Base-by-base conservation (phyloP, 176 grass and related monocot species). In the Triticum turgidum region DNA sequence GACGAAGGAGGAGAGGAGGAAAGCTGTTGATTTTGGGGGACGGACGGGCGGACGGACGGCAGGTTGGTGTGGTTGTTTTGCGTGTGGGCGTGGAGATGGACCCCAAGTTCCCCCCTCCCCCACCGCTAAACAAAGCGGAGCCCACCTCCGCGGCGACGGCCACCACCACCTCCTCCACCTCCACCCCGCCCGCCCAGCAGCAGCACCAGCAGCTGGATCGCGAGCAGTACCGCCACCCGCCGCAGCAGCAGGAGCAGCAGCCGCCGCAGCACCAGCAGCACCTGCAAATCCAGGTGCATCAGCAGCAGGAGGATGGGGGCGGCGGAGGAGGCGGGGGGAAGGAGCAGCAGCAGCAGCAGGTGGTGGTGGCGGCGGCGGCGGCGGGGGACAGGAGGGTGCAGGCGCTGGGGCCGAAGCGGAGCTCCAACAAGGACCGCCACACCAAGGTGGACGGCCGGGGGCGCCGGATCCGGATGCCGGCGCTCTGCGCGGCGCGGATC, bases 351-450 rank as follows among this genome's bases (percentile, higher is more conserved):
- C 68, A 80, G 75, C 75, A 14, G 77, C 69, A 13, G 82, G 63
- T 11, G 82, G 69, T 22, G 45, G 76, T 39, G 32, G 65, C 6
- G 84, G 83, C 4, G 80, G 69, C 67, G 63, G 85, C 11, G 33
- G 76, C 78, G 24, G 89, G 80, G 81, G 89, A 89, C 42, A 52
- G 91, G 22, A 66, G 90, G 91, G 51, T 83, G 69, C 90, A 86
- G 77, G 84, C 80, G 78, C 82, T 95, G 73, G 90, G 86, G 70
- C 90, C 93, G 14, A 95, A 92, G 88, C 64, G 93, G 80, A 95
- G 90, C 72, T 95, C 93, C 68, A 95, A 95, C 86, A 95, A 95
- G 91, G 93, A 95, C 84, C 88, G 93, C 22, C 93, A 95, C 86
- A 95, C 93, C 88, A 95, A 95, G 77, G 93, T 95, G 61, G 93